Percentiles rank a stretch among this genome's conserved stretches.
Conservation (phyloP, 495 filamentous ascomycete genomes). For the Annulohypoxylon bovei region DNA sequence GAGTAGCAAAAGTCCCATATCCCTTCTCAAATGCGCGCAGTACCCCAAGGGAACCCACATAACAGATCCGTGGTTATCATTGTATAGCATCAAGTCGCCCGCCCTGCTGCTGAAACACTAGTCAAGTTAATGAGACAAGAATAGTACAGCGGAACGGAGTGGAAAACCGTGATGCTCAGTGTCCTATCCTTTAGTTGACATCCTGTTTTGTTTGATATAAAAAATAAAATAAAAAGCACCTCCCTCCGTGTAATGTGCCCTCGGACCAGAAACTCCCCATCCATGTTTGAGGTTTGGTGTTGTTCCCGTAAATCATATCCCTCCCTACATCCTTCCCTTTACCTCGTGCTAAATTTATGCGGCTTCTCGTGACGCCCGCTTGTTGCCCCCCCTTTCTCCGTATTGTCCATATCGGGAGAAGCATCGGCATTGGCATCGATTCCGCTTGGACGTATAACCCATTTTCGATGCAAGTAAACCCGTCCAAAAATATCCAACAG, state of each 20-base stretch:
- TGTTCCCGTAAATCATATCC: not conserved
- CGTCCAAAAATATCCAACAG: not conserved
- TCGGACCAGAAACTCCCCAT: constrained; percentile 20
- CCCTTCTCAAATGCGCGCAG: constrained; percentile 11
- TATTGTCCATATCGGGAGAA: not conserved
- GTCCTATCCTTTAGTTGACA: constrained; percentile 4
- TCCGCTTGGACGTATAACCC: not conserved
- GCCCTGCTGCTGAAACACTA: constrained; percentile 4
- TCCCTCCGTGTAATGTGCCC: constrained; percentile 7
- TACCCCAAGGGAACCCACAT: not conserved
- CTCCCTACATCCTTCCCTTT: not conserved
- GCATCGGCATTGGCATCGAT: not conserved
- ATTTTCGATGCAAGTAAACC: not conserved
- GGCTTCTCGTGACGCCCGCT: not conserved
- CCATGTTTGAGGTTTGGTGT: constrained; percentile 23
- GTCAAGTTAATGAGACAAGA: not conserved
- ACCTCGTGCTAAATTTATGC: not conserved
- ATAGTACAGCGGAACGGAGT: constrained; percentile 12
- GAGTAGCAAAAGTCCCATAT: constrained; percentile 4
- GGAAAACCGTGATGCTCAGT: constrained; percentile 12
- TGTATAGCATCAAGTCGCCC: not conserved
- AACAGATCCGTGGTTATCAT: not conserved
- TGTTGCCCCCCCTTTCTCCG: not conserved
- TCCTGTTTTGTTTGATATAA: not conserved
- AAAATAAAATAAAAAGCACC: not conserved